Evolutionary conservation across 768 basidiomycete genomes (phyloP).

Genomic region (Amanita rubescens): DNA sequence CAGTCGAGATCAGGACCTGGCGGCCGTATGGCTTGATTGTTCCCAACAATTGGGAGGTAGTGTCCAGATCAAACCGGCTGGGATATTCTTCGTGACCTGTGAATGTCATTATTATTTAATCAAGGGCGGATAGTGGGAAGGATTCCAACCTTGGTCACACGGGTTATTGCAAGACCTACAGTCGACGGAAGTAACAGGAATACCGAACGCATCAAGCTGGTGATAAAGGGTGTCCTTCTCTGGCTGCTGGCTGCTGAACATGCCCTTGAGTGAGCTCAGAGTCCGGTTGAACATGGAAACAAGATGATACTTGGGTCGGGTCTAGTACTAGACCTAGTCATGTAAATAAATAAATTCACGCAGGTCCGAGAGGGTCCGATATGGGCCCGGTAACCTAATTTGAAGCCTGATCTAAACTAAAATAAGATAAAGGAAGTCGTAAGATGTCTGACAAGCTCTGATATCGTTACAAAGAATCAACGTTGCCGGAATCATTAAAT

Average conservation of each 20-base stretch:
- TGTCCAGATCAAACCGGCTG: constrained; percentile 67
- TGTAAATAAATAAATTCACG: no score
- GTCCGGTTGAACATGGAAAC: constrained; percentile 27
- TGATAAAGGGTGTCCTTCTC: constrained; percentile 35
- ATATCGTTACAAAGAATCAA: no score
- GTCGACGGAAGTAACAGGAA: constrained; percentile 61
- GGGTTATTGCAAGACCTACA: constrained; percentile 74
- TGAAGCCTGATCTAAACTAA: no score
- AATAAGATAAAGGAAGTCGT: no score
- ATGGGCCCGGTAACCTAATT: no score
- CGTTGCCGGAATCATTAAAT: no score
- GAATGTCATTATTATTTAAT: not conserved
- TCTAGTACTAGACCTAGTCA: no score
- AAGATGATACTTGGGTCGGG: not conserved
- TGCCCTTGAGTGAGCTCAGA: constrained; percentile 30
- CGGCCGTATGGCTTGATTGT: constrained; percentile 78
- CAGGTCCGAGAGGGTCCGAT: no score
- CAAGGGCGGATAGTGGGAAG: constrained; percentile 10
- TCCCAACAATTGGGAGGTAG: constrained; percentile 77
- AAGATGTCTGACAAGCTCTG: no score
- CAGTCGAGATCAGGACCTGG: constrained; percentile 88
- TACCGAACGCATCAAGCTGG: constrained; percentile 45
- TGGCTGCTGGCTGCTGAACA: constrained; percentile 30
- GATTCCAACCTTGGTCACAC: constrained; percentile 56
- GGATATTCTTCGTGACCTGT: constrained; percentile 73